Percentiles rank a stretch among this genome's conserved stretches.
Conservation (phyloP, 2,329 filamentous ascomycete genomes). For the Alternaria dauci region DNA sequence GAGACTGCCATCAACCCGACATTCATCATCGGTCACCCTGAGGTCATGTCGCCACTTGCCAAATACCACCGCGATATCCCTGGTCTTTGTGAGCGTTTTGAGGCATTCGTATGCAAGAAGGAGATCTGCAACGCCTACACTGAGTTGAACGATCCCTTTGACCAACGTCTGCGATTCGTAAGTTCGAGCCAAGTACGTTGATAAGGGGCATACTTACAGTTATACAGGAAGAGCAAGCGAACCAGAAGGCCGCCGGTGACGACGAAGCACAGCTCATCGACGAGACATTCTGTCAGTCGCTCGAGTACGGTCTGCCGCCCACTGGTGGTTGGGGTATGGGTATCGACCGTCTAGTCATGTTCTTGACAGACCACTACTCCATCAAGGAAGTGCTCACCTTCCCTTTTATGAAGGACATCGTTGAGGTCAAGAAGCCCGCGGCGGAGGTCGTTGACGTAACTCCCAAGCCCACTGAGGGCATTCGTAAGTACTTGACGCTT, state of each 20-base stretch:
- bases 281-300: slow-evolving; percentile 89
- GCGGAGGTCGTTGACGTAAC: slow-evolving; percentile 70
- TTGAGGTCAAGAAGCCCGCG: slow-evolving; percentile 56
- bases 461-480: slow-evolving; percentile 68
- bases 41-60: slow-evolving; percentile 94
- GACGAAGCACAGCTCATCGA: slow-evolving; percentile 96
- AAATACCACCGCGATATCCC: slow-evolving; percentile 87
- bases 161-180: slow-evolving; percentile 79
- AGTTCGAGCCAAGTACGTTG: slow-evolving; percentile 3
- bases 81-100: slow-evolving; percentile 93
- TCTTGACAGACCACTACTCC: slow-evolving; percentile 92
- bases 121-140: slow-evolving; percentile 98
- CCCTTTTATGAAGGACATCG: slow-evolving; percentile 91
- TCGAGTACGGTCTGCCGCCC: slow-evolving; percentile 88
- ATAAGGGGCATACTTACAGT: slow-evolving; percentile 13
- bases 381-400: slow-evolving; percentile 97
- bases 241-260: slow-evolving; percentile 91
- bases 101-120: slow-evolving; percentile 96
- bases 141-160: slow-evolving; percentile 96
- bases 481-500: slow-evolving; percentile 47
- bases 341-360: slow-evolving; percentile 93
- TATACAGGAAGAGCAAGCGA: slow-evolving; percentile 78
- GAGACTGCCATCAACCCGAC: slow-evolving; percentile 93
- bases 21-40: slow-evolving; percentile 82
- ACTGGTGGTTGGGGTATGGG: slow-evolving; percentile 98